Evolutionary conservation across 2,329 filamentous ascomycete genomes (phyloP), one percentile per base, ranked within the genome.

Genomic region (Xenoacremonium recifei): DNA sequence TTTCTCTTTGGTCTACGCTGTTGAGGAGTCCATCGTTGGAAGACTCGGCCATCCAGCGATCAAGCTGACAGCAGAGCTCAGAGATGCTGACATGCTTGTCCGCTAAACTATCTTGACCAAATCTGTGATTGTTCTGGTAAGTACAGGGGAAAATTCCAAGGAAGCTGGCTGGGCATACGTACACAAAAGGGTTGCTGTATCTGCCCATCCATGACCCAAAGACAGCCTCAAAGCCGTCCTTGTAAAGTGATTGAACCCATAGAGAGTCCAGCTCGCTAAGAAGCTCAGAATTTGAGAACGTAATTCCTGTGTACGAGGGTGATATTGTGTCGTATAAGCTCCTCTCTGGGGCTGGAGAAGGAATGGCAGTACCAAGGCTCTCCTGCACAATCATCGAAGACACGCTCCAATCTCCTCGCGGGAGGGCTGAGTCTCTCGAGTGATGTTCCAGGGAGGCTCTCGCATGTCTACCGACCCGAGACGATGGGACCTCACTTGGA

Each of bases 191-290:
- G 44, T 66, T 69, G 39, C 67, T 63, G 35, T 70, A 64, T 43
- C 61, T 61, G 0, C 68, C 66, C 53, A 71, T 60, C 66, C 66
- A 70, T 0, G 65, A 69, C 2, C 67, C 68, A 49, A 71, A 70
- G 1, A 70, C 57, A 3, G 60, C 55, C 35, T 70, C 66, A 27
- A 70, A 71, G 0, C 63, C 62, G 31, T 54, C 51, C 21, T 56
- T 49, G 44, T 67, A 70, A 9, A 70, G 57, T 7, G 38, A 45
- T 11, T 53, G 50, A 3, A 63, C 49, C 57, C 58, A 62, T 27
- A 37, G 37, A 2, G 31, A 47, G 32, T 60, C 58, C 0, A 35
- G 7, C 2, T 46, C 27, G 23, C 44, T 41, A 11, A 50, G 35
- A 4, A 41, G 13, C 19, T 44, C 37, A 3, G 36, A 21, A 2